phyloP scores from a whole-genome alignment of 345 rosid species.

The Rubroshorea leprosula region DNA sequence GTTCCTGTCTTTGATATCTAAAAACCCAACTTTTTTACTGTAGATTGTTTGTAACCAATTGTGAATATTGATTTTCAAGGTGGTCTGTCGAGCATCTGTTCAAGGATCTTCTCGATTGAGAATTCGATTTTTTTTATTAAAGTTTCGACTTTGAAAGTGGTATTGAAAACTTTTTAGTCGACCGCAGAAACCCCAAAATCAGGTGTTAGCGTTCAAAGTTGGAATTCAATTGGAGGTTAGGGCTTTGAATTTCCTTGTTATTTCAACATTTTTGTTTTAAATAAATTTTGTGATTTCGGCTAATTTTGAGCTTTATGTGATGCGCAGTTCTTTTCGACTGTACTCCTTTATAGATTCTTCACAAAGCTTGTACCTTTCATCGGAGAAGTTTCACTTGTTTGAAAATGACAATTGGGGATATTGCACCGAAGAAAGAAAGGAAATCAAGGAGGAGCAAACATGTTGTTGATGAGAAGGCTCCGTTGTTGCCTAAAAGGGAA shows the following conservation, averaged over 20 bases:
- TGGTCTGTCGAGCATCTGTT: too few species aligned
- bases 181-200: not conserved
- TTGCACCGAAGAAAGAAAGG: conserved; percentile 40
- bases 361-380: not conserved
- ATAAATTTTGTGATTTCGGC: not conserved
- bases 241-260: not conserved
- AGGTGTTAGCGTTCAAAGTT: not conserved
- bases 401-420: conserved; percentile 46
- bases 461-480: conserved; percentile 44
- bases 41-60: too few species aligned
- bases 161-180: too few species aligned
- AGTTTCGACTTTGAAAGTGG: too few species aligned
- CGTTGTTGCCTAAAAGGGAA: conserved; percentile 43
- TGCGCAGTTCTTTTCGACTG: not conserved
- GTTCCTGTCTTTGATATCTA: too few species aligned
- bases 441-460: conserved; percentile 38
- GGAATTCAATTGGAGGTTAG: not conserved
- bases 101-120: too few species aligned
- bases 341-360: not conserved
- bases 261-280: not conserved
- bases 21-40: too few species aligned
- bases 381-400: conserved; percentile 12
- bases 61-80: too few species aligned
- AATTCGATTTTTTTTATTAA: too few species aligned
- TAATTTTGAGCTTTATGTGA: not conserved